These are phyloP conservation scores for Takakia lepidozioides DNA, from an alignment of 225 moss, liverwort and hornwort species.

Conservation along the genomic window DNA sequence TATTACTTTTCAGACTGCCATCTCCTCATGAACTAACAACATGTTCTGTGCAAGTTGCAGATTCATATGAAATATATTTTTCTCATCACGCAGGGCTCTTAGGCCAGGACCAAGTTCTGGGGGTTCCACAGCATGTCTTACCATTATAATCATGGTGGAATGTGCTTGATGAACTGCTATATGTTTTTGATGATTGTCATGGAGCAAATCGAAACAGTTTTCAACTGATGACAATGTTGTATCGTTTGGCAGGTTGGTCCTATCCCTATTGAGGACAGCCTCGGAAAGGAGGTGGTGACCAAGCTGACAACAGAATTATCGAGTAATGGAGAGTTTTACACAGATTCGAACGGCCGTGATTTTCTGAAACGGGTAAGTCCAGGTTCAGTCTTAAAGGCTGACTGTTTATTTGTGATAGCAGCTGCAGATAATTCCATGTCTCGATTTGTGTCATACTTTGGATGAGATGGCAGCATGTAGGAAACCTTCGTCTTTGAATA, in stretches of 20 bases:
- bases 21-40: too few species aligned
- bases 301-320: constrained; percentile 61
- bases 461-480: too few species aligned
- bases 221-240: background rate
- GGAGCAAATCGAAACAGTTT: too few species aligned
- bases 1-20: too few species aligned
- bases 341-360: constrained; percentile 90
- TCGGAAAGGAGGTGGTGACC: constrained; percentile 87
- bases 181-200: too few species aligned
- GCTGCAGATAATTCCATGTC: too few species aligned
- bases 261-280: constrained; percentile 70
- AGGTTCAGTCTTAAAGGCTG: background rate
- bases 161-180: too few species aligned
- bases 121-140: background rate
- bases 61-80: too few species aligned
- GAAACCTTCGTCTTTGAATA: too few species aligned
- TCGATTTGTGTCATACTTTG: too few species aligned
- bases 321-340: constrained; percentile 68
- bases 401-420: too few species aligned
- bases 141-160: too few species aligned
- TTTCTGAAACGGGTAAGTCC: constrained; percentile 74
- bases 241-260: constrained; percentile 64
- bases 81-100: background rate
- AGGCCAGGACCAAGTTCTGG: background rate
- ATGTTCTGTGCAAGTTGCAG: constrained; percentile 5